Percentiles rank a stretch among this genome's conserved stretches.
Conservation (phyloP, 805 yeast genomes). For the Komagataella mondaviorum region DNA sequence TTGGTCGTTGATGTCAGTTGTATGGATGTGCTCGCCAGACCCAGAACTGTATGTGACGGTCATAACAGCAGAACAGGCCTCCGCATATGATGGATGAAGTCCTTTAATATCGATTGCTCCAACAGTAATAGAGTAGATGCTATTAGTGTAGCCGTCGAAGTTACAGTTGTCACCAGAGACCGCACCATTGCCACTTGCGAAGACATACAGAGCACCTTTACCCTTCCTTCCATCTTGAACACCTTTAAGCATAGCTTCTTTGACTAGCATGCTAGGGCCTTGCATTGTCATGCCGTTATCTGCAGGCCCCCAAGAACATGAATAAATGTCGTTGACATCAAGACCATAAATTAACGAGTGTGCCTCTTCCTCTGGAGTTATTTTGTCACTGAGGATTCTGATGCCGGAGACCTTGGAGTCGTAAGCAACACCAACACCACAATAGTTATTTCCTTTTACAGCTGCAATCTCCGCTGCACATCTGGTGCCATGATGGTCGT, state of each 20-base stretch:
- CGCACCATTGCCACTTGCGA: conserved; percentile 95
- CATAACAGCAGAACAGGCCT: conserved; percentile 88
- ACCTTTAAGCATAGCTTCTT: conserved; percentile 76
- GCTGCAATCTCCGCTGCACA: conserved; percentile 98
- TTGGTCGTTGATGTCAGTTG: conserved; percentile 60
- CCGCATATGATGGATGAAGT: conserved; percentile 79
- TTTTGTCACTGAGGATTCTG: conserved; percentile 70
- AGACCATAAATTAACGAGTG: conserved; percentile 69
- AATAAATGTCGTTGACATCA: conserved; percentile 82
- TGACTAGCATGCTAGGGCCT: conserved; percentile 69
- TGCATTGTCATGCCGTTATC: conserved; percentile 85
- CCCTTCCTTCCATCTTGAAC: conserved; percentile 66
- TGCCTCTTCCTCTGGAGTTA: conserved; percentile 85
- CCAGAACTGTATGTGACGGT: conserved; percentile 92
- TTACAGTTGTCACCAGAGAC: conserved; percentile 78
- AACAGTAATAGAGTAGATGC: conserved; percentile 88
- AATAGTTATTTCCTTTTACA: conserved; percentile 62
- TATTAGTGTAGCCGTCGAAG: conserved; percentile 94
- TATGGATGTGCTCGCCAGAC: conserved; percentile 75
- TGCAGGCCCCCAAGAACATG: conserved; percentile 98
- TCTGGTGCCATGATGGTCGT: conserved; percentile 91
- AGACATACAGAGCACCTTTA: conserved; percentile 83
- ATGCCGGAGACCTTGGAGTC: conserved; percentile 80
- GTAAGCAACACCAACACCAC: conserved; percentile 97
- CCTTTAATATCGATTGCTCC: conserved; percentile 88